phyloP scores from a whole-genome alignment of 768 basidiomycete genomes.

The Pulveroboletus sp. region DNA sequence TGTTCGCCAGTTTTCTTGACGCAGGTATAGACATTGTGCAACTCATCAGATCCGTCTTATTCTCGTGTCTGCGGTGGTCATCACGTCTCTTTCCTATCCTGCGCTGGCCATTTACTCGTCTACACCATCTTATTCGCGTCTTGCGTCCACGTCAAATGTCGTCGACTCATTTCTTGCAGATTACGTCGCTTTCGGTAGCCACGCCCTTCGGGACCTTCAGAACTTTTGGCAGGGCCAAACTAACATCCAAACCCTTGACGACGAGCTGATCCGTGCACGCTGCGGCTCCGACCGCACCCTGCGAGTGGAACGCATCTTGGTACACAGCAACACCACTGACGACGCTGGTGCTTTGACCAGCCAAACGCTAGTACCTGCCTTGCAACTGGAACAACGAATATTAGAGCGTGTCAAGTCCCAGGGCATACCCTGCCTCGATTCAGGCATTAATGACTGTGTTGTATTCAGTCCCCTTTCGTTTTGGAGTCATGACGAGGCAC shows the following conservation, averaged over 20 bases:
- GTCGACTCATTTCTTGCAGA: conserved; percentile 58
- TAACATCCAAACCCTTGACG: conserved; percentile 60
- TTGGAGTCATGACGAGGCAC: conserved; percentile 61
- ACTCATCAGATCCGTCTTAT: conserved; percentile 88
- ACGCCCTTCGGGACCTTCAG: conserved; percentile 58
- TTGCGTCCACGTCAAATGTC: conserved; percentile 51
- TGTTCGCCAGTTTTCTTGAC: conserved; percentile 1
- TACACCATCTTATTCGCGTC: conserved; percentile 56
- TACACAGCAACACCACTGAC: conserved; percentile 47
- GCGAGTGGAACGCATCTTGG: conserved; percentile 71
- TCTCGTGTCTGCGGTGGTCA: conserved; percentile 81
- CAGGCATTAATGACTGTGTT: conserved; percentile 53
- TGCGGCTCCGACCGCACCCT: conserved; percentile 67
- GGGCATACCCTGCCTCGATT: conserved; percentile 50
- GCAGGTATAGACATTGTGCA: conserved; percentile 66
- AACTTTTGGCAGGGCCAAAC: conserved; percentile 68
- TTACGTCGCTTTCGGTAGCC: conserved; percentile 47
- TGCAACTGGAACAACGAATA: conserved; percentile 58
- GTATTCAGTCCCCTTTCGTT: conserved; percentile 70
- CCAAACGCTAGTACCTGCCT: conserved; percentile 56
- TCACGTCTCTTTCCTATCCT: conserved; percentile 87
- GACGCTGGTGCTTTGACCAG: conserved; percentile 53
- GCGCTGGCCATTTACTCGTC: conserved; percentile 81
- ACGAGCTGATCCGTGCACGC: conserved; percentile 65
- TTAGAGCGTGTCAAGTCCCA: conserved; percentile 41